Percentiles rank a stretch among this genome's conserved stretches.
Evolutionary conservation across 164 flowering plant genomes (phyloP).

Genomic region (Protea cynaroides): DNA sequence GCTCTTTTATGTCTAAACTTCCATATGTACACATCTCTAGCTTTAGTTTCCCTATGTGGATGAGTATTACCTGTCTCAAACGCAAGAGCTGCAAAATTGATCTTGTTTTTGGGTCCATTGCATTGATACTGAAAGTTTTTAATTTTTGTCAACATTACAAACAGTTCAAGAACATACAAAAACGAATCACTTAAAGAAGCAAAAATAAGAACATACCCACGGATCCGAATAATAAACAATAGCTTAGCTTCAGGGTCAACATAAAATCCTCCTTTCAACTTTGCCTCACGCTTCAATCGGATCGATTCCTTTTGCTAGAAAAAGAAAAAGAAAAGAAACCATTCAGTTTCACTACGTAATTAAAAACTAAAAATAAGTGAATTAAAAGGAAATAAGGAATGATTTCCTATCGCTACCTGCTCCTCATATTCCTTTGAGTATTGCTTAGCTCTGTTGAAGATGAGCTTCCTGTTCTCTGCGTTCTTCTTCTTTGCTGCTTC

Average conservation of each 20-base stretch:
- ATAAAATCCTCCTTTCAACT: constrained; percentile 51
- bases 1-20: too few species aligned
- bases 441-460: constrained; percentile 29
- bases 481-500: constrained; percentile 23
- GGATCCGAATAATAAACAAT: constrained; percentile 46
- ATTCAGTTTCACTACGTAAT: too few species aligned
- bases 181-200: neutral
- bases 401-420: constrained; percentile 35
- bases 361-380: too few species aligned
- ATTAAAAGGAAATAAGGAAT: too few species aligned
- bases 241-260: constrained; percentile 57
- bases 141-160: too few species aligned
- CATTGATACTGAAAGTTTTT: constrained; percentile 71
- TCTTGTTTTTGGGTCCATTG: constrained; percentile 49
- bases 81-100: constrained; percentile 49
- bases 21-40: too few species aligned
- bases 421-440: constrained; percentile 29
- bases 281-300: constrained; percentile 33
- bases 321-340: too few species aligned
- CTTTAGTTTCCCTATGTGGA: too few species aligned
- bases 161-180: too few species aligned
- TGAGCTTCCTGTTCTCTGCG: constrained; percentile 26
- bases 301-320: constrained; percentile 34
- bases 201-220: constrained; percentile 30
- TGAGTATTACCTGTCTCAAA: constrained; percentile 62